Evolutionary conservation across 148 eudicot species (phyloP), one percentile per base, ranked within the genome.

Genomic region (Cornus suecica): DNA sequence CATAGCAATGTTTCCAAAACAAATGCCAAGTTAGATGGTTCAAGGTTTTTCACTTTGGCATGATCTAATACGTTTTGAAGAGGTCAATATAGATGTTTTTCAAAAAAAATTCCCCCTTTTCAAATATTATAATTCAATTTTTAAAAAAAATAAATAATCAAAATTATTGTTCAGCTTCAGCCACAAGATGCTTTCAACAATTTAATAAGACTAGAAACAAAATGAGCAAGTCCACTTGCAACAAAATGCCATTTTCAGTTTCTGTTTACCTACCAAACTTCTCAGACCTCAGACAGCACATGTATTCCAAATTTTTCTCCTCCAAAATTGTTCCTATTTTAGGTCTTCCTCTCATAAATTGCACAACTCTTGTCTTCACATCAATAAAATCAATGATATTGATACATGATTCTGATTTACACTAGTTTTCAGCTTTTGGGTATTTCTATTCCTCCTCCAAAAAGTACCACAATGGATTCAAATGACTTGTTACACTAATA

Each of bases 191-290:
- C 45, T 71, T 56, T 54, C 41, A 54, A 18, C n/a, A 54, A 54
- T n/a, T 4, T 30, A 58, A 58, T 27, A 30, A 23, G 22, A 72
- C 65, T 52, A 71, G 6, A 71, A 58, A 26, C 18, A 24, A 71
- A 69, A 69, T 70, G 61, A 70, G 34, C 75, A 6, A 37, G 42
- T 4, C 66, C 75, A 72, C 75, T 72, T 30, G 63, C 13, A 14
- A 65, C 16, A 65, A 27, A 37, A 58, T 31, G 34, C 41, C 26
- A 30, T 1, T 11, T 72, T 37, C 48, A 37, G 27, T 7, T 23
- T n/a, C 25, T 24, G 41, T 72, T 72, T 24, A 65, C 51, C 51
- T 58, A 32, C 66, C 45, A 72, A 60, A 58, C 62, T 25, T 60
- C 22, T 63, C 28, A 37, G 28, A 18, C 26, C 42, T 54, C 25